phyloP scores from a whole-genome alignment of 75 land plant species.

The Picea glauca region DNA sequence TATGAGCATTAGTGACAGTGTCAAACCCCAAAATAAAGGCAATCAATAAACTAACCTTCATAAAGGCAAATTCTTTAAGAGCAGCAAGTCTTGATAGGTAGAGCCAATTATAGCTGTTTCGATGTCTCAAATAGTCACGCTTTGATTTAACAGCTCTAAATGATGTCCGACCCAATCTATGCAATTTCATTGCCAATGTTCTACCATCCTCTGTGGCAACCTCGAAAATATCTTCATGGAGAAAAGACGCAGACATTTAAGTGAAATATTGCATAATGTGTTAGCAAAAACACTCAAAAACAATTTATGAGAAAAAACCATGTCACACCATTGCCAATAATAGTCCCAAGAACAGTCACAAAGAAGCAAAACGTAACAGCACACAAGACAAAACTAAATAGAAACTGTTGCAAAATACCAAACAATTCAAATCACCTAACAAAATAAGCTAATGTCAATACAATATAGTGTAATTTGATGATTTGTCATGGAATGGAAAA shows the following conservation, averaged over 20 bases:
- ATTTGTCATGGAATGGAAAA: no score
- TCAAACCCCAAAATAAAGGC: background rate
- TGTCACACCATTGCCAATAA: background rate
- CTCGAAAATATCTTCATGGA: slow-evolving; percentile 85
- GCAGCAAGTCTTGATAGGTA: slow-evolving; percentile 99
- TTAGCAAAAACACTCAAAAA: background rate
- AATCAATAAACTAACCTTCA: slow-evolving; percentile 63
- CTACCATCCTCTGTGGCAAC: slow-evolving; percentile 93
- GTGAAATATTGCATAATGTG: background rate
- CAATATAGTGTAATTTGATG: no score
- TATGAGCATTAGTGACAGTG: background rate
- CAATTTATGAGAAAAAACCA: background rate
- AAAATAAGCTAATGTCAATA: no score
- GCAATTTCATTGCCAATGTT: slow-evolving; percentile 81
- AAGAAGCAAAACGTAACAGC: background rate
- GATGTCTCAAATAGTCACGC: slow-evolving; percentile 93
- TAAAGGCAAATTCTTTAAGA: slow-evolving; percentile 94
- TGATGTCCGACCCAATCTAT: slow-evolving; percentile 87
- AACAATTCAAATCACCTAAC: no score
- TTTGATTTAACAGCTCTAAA: slow-evolving; percentile 98
- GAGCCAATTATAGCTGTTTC: slow-evolving; percentile 89
- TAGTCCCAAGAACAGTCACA: background rate
- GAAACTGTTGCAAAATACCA: no score
- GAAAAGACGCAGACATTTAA: background rate
- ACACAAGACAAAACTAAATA: no score